phyloP scores from a whole-genome alignment of 441 rosid genomes.

The Bruguiera hainesii region DNA sequence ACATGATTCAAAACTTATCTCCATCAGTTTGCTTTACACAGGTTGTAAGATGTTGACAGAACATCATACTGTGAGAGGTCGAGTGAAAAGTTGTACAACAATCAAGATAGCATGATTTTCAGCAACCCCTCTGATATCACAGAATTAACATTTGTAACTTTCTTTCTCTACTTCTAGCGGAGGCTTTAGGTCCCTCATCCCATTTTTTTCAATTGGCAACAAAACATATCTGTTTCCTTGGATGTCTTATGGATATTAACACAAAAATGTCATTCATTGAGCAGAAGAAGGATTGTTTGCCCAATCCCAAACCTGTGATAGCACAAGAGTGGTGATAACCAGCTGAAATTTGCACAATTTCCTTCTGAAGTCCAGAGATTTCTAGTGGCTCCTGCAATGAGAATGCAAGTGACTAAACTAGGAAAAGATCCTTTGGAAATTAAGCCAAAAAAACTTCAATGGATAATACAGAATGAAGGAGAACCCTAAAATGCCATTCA shows the following conservation, averaged over 20 bases:
- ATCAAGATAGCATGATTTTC: no score
- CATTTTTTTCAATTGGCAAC: no score
- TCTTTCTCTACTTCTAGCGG: no score
- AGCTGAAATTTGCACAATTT: constrained; percentile 65
- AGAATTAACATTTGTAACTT: no score
- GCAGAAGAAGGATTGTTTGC: constrained; percentile 1
- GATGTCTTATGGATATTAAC: background rate
- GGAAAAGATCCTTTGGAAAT: background rate
- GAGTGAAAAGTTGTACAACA: no score
- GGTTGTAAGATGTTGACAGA: no score
- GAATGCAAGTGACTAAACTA: constrained; percentile 9
- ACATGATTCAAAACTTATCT: no score
- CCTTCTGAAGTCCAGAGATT: constrained; percentile 61
- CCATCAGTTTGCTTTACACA: no score
- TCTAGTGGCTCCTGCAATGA: constrained; percentile 63
- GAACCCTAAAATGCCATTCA: background rate
- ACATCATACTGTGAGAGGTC: no score
- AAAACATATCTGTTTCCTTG: background rate
- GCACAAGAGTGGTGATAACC: constrained; percentile 95
- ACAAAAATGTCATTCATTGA: background rate
- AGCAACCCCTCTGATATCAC: no score
- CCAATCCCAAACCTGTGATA: constrained; percentile 57
- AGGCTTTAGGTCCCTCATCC: no score
- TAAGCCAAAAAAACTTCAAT: background rate
- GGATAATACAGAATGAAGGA: no score